These are phyloP conservation scores for Hsuehochloa calcarea DNA, from an alignment of 176 grass and related monocot species.

Conservation along the genomic window DNA sequence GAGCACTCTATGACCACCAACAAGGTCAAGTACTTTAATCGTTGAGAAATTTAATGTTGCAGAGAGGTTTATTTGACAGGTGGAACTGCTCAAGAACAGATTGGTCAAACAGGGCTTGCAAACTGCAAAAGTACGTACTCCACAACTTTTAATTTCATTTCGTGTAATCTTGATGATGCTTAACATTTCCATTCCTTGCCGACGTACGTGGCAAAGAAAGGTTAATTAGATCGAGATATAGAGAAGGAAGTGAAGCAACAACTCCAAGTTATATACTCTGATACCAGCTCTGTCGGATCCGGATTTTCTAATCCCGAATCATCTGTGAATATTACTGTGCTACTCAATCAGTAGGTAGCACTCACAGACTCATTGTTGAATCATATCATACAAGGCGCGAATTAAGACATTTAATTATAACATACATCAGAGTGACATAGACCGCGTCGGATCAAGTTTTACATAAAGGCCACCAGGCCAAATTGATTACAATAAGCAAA, in stretches of 20 bases:
- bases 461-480: too few species aligned
- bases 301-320: too few species aligned
- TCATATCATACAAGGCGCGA: too few species aligned
- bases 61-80: background rate
- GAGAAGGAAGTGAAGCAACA: background rate
- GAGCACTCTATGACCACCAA: slow-evolving; percentile 17
- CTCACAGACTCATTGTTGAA: too few species aligned
- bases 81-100: background rate
- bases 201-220: background rate
- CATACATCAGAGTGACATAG: too few species aligned
- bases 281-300: too few species aligned
- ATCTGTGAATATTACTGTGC: too few species aligned
- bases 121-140: background rate
- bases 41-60: background rate
- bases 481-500: too few species aligned
- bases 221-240: background rate
- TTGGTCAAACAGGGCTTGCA: slow-evolving; percentile 10
- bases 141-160: background rate
- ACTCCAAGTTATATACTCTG: too few species aligned
- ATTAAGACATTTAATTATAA: too few species aligned
- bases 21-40: slow-evolving; percentile 31
- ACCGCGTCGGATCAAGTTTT: too few species aligned
- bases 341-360: too few species aligned
- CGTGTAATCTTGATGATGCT: slow-evolving; percentile 20
- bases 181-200: background rate